Evolutionary conservation across 1,284 basidiomycete genomes (phyloP).

Genomic region (Pseudozyma pruni): DNA sequence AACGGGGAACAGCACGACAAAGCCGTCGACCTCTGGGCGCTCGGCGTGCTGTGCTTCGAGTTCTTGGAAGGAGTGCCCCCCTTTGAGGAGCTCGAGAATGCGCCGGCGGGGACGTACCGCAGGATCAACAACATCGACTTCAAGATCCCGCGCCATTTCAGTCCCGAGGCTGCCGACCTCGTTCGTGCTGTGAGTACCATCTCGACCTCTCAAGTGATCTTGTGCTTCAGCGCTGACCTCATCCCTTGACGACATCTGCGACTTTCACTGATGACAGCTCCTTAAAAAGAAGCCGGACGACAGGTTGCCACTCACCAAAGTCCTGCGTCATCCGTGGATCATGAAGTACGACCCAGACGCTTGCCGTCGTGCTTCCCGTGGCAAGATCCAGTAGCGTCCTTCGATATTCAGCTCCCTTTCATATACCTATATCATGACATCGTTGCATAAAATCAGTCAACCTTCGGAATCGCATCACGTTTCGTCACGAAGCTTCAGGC

Average conservation of each 20-base stretch:
- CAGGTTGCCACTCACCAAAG: conserved; percentile 82
- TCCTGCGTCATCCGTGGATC: conserved; percentile 91
- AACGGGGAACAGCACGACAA: conserved; percentile 86
- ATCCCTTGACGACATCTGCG: neutral
- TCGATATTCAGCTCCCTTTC: neutral
- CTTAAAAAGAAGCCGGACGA: conserved; percentile 86
- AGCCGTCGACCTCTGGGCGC: conserved; percentile 94
- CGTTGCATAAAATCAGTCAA: neutral
- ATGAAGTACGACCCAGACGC: conserved; percentile 74
- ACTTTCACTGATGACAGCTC: conserved; percentile 73
- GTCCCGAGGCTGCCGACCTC: conserved; percentile 53
- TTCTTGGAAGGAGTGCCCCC: conserved; percentile 92
- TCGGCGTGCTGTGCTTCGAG: conserved; percentile 95
- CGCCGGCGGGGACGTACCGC: conserved; percentile 69
- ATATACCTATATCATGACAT: conserved; percentile 2
- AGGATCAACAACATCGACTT: conserved; percentile 61
- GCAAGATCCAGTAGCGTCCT: conserved; percentile 39
- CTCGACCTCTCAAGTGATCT: neutral
- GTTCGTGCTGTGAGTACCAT: conserved; percentile 44
- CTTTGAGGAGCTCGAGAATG: conserved; percentile 81
- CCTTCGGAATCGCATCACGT: conserved; percentile 1
- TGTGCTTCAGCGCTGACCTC: neutral
- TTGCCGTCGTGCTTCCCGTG: conserved; percentile 48
- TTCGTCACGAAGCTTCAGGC: too few species aligned
- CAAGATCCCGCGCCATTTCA: conserved; percentile 57